Base-by-base conservation (phyloP, 2,329 filamentous ascomycete species). In the Penicillium sp. region DNA sequence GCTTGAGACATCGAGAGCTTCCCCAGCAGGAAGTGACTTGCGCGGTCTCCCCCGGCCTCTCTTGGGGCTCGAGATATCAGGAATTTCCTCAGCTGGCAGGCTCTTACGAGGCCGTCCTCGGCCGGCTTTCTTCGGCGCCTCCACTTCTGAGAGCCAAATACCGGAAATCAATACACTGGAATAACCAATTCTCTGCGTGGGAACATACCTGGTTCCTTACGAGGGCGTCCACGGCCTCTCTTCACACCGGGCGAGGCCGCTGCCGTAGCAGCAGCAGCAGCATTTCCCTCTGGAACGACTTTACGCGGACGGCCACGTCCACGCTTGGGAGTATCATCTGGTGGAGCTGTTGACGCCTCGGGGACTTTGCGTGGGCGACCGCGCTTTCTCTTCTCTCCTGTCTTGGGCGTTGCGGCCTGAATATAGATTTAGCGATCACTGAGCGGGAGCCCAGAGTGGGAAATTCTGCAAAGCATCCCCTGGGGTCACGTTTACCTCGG, bases 331-430 rank as follows among this genome's bases (percentile, higher is more conserved):
- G 58, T 59, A 28, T 56, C 49, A n/a, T 51, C 39, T 7, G 57
- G 51, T 44, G 60, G 58, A 7, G 61, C 57, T 3, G 42, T 47
- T 13, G 48, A 41, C 5, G 52, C 57, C n/a, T 55, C 55, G 6
- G 64, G 61, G 28, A 59, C 59, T 43, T 66, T 66, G 40, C 64
- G 59, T n/a, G 64, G 64, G 22, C 64, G 64, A 42, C 64, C 64
- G 40, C 64, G 63, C 37, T 60, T 62, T 49, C 61, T 57, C 46
- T 64, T 66, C 39, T 64, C 64, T 18, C 52, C 57, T 6, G 57
- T 59, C 42, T 56, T 51, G 14, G 60, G 59, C 6, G 44, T 52
- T 23, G 35, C 35, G 9, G 9, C 11, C 35, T 37, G 16, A 37
- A 23, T 37, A 20, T 23, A 13, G 11, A 24, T 32, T 24, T 24